A percentile compares a stretch with the other conserved stretches of the same genome.
phyloP scores from a whole-genome alignment of 495 filamentous ascomycete genomes.

The Penicillium taxi region DNA sequence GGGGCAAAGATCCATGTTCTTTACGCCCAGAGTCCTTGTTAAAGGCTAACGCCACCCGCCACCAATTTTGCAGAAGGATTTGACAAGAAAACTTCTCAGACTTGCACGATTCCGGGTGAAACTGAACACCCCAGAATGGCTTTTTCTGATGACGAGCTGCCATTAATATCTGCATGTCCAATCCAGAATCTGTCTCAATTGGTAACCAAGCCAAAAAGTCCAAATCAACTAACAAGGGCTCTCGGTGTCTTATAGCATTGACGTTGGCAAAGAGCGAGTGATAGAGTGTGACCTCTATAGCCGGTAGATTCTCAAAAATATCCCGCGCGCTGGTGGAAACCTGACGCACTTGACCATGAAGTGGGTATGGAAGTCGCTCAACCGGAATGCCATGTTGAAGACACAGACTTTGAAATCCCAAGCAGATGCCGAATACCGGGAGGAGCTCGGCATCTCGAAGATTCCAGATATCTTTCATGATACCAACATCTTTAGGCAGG shows the following conservation, averaged over 20 bases:
- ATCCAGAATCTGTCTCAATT: conserved; percentile 10
- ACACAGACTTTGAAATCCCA: conserved; percentile 83
- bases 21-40: conserved; percentile 32
- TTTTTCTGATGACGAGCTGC: conserved; percentile 58
- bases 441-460: conserved; percentile 49
- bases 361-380: conserved; percentile 52
- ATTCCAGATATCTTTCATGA: conserved; percentile 71
- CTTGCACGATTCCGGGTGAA: conserved; percentile 91
- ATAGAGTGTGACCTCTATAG: conserved; percentile 71
- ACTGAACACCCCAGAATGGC: conserved; percentile 89
- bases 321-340: conserved; percentile 45
- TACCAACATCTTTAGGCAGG: conserved; percentile 58
- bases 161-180: conserved; percentile 56
- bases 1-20: conserved; percentile 19
- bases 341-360: conserved; percentile 71
- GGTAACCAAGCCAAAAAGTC: conserved; percentile 34
- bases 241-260: conserved; percentile 16
- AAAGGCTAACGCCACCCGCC: conserved; percentile 36
- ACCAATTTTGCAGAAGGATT: conserved; percentile 70
- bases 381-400: conserved; percentile 58
- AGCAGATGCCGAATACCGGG: conserved; percentile 81
- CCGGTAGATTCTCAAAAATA: conserved; percentile 48
- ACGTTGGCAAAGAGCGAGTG: conserved; percentile 68
- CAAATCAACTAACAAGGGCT: conserved; percentile 11
- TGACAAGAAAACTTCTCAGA: conserved; percentile 59